Base-by-base conservation (phyloP, 2,329 filamentous ascomycete species). In the Samsoniella hepiali region DNA sequence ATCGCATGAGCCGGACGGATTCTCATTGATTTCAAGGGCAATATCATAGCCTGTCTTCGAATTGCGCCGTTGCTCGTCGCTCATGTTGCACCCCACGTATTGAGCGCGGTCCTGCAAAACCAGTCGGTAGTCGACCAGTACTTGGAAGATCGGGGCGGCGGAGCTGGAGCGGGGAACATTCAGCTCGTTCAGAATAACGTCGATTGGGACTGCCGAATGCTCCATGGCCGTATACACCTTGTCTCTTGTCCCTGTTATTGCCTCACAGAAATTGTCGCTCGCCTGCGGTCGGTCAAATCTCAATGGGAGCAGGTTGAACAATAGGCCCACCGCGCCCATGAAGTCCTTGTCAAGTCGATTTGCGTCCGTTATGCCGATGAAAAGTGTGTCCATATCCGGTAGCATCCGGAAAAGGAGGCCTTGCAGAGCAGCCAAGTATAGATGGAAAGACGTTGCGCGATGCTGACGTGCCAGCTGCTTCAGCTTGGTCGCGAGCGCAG, bases 151-250 rank as follows among this genome's bases (percentile, higher is more conserved):
- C 6, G 57, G 57, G 8, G 57, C 44, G 11, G 29, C 49, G 2
- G 42, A 50, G 22, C 34, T 60, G 3, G 45, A 50, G 1, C 57
- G 27, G 2, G 57, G 57, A 1, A 60, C 45, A 3, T 49, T 17
- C 9, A 60, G 57, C 44, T 50, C 57, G 38, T 60, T 42, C 6
- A 60, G 31, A 47, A 60, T 42, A 17, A 60, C 7, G 17, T 60
- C 57, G 17, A 60, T 50, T n/a, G 57, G 57, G 15, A 60, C 11
- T 15, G 11, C 42, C 3, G 57, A 60, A 29, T 60, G 57, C 32
- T 47, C 13, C 1, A 60, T 17, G 2, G 31, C 57, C 3, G 6
- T 29, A 15, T 60, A 38, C 9, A 32, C 32, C 8, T 6, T 47
- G 9, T 60, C n/a, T 50, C 45, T 11, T 3, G 44, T 32, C 5